phyloP scores from a whole-genome alignment of 2,329 filamentous ascomycete species.

The Microcyclospora pomicola region DNA sequence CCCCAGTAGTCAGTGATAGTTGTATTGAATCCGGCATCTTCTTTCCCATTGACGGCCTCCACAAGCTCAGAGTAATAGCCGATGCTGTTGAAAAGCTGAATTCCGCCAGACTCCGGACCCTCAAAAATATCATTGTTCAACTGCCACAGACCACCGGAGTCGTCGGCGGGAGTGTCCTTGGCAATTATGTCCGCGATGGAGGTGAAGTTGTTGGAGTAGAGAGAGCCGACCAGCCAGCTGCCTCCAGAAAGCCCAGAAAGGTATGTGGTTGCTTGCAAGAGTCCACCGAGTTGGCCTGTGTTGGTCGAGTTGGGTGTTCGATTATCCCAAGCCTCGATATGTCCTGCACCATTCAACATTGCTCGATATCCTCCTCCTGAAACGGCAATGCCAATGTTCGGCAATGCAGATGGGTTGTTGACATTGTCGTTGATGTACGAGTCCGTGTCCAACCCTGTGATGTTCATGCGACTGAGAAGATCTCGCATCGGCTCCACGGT shows the following conservation, averaged over 20 bases:
- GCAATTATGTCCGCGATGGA: conserved; percentile 46
- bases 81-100: conserved; percentile 41
- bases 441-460: conserved; percentile 64
- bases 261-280: conserved; percentile 72
- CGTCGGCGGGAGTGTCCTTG: conserved; percentile 10
- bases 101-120: conserved; percentile 37
- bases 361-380: conserved; percentile 80
- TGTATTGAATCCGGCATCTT: conserved; percentile 48
- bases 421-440: conserved; percentile 51
- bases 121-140: conserved; percentile 49
- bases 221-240: conserved; percentile 69
- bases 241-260: conserved; percentile 69
- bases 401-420: conserved; percentile 43
- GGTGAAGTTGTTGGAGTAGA: conserved; percentile 67
- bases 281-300: conserved; percentile 58
- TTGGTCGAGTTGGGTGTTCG: conserved; percentile 50
- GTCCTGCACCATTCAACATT: conserved; percentile 71
- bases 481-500: conserved; percentile 63
- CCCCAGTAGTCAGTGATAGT: conserved; percentile 77
- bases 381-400: conserved; percentile 61
- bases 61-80: conserved; percentile 51
- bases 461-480: conserved; percentile 57
- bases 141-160: conserved; percentile 40
- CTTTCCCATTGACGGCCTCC: conserved; percentile 46
- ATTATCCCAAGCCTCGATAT: conserved; percentile 63